Evolutionary conservation across 2,329 filamentous ascomycete genomes (phyloP).

Genomic region (Lanzia echinophila): DNA sequence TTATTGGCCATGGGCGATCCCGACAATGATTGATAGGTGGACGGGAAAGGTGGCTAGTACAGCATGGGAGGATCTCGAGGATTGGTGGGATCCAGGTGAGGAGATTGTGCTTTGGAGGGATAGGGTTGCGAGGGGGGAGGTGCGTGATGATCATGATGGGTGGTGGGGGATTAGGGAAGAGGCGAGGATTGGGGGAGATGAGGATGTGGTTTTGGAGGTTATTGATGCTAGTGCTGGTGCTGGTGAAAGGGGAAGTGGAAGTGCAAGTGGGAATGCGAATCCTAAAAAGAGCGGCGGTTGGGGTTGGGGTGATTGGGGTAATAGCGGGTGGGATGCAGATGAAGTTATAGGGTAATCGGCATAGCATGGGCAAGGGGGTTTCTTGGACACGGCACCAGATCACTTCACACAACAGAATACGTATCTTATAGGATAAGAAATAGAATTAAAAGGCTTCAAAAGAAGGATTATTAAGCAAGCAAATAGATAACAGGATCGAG

Average conservation of each 20-base stretch:
- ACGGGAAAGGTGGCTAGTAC: slow-evolving; percentile 23
- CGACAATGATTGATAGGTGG: slow-evolving; percentile 58
- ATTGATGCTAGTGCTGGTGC: neutral
- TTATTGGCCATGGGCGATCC: slow-evolving; percentile 52
- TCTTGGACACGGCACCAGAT: too few relatives aligned
- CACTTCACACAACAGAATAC: too few relatives aligned
- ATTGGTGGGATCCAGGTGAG: neutral
- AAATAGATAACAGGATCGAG: too few relatives aligned
- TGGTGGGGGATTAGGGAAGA: too few relatives aligned
- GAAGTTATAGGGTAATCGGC: neutral
- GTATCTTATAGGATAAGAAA: too few relatives aligned
- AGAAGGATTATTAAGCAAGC: too few relatives aligned
- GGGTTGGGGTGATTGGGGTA: neutral
- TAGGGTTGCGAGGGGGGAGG: neutral
- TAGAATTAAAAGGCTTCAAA: too few relatives aligned
- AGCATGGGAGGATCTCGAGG: neutral
- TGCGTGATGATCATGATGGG: too few relatives aligned
- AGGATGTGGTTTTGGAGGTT: neutral
- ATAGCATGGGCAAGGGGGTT: neutral
- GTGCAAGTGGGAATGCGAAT: neutral
- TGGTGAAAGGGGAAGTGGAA: neutral
- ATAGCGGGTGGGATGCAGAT: neutral
- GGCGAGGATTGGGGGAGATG: neutral
- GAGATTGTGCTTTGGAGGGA: neutral
- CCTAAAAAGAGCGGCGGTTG: neutral